Conservation (phyloP, 495 filamentous ascomycete genomes). For the Pseudotulostoma volvatum region DNA sequence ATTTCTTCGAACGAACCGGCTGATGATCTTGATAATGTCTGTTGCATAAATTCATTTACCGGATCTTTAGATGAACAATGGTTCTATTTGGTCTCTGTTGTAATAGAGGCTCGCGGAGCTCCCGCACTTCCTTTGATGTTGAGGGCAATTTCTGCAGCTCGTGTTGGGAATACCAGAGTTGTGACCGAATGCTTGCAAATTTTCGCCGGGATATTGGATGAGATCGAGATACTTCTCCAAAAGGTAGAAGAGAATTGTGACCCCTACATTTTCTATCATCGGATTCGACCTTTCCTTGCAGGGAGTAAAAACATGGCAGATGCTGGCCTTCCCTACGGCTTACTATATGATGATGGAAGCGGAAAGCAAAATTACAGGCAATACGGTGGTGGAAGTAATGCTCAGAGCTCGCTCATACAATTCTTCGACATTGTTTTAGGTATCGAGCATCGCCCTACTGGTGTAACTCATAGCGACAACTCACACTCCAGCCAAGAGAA, state of each 20-base stretch:
- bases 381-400: slow-evolving; percentile 83
- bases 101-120: slow-evolving; percentile 84
- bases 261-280: slow-evolving; percentile 83
- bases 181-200: slow-evolving; percentile 58
- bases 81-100: slow-evolving; percentile 92
- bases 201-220: slow-evolving; percentile 78
- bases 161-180: slow-evolving; percentile 45
- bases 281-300: slow-evolving; percentile 83
- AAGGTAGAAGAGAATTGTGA: slow-evolving; percentile 90
- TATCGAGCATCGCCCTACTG: slow-evolving; percentile 81
- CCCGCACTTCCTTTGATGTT: slow-evolving; percentile 84
- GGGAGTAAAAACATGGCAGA: slow-evolving; percentile 95
- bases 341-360: slow-evolving; percentile 68
- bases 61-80: slow-evolving; percentile 92
- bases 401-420: slow-evolving; percentile 86
- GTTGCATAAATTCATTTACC: slow-evolving; percentile 79
- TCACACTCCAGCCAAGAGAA: slow-evolving; percentile 15
- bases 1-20: slow-evolving; percentile 67
- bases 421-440: slow-evolving; percentile 90
- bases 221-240: slow-evolving; percentile 54
- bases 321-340: slow-evolving; percentile 72
- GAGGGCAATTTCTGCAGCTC: slow-evolving; percentile 67
- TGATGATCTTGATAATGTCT: slow-evolving; percentile 69
- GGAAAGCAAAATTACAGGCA: slow-evolving; percentile 52
- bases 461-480: slow-evolving; percentile 35